These are phyloP conservation scores for Spencermartinsiella ligniputridi DNA, from an alignment of 1,139 yeast genomes.

Conservation along the genomic window DNA sequence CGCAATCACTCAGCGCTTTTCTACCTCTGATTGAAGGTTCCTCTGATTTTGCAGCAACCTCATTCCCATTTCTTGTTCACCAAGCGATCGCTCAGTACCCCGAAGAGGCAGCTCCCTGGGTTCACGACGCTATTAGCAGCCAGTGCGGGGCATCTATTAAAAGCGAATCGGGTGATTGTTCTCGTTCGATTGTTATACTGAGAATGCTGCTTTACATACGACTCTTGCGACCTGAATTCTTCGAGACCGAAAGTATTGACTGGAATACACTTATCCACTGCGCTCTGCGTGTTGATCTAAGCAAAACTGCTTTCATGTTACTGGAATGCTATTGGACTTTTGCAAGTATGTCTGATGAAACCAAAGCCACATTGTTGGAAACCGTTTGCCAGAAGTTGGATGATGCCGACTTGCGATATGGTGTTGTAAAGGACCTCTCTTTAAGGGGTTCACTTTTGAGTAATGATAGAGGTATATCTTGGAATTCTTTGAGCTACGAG, in stretches of 20 bases:
- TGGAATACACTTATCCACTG: neutral
- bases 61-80: neutral
- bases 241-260: neutral
- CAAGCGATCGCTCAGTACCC: neutral
- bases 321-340: constrained; percentile 20
- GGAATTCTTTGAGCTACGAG: constrained; percentile 45
- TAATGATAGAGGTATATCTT: constrained; percentile 31
- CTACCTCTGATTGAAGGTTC: neutral
- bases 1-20: neutral
- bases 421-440: constrained; percentile 56
- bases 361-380: constrained; percentile 5
- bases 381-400: constrained; percentile 44
- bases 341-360: constrained; percentile 13
- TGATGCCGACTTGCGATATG: constrained; percentile 59
- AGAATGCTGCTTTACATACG: neutral
- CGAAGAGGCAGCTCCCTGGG: neutral
- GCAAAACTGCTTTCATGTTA: constrained; percentile 19
- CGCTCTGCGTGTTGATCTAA: constrained; percentile 11
- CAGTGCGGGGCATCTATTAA: too few species aligned
- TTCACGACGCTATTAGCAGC: too few species aligned
- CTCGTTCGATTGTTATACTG: neutral
- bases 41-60: neutral
- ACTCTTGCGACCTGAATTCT: neutral
- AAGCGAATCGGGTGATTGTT: too few species aligned
- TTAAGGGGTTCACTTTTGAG: constrained; percentile 46